These are phyloP conservation scores for Collybiopsis confluens DNA, from an alignment of 768 basidiomycete species.

Conservation along the genomic window DNA sequence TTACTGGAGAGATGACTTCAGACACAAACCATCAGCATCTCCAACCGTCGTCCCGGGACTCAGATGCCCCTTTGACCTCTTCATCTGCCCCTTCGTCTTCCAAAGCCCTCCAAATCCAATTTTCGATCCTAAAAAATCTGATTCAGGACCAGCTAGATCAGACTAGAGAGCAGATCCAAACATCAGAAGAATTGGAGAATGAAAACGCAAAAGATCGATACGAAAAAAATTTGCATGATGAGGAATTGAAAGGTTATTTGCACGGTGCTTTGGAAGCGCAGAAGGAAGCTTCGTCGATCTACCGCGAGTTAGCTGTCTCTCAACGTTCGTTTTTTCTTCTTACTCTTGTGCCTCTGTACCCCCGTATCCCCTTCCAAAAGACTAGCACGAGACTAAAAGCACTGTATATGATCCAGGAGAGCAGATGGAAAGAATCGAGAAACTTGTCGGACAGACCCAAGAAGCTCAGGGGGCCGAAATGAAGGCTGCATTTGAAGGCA, in stretches of 20 bases:
- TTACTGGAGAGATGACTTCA: background rate
- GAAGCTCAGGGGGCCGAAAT: background rate
- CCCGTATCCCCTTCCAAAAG: background rate
- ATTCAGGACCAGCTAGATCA: background rate
- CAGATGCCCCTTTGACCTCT: background rate
- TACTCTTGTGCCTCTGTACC: no score
- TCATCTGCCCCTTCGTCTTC: background rate
- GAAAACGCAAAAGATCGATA: background rate
- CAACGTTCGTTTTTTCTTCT: constrained; percentile 1
- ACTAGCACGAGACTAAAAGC: background rate
- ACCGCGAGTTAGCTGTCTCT: background rate
- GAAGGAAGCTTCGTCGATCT: background rate
- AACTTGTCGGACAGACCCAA: background rate
- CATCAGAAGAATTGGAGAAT: background rate
- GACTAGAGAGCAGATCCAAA: background rate
- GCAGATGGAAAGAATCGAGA: background rate
- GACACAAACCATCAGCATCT: background rate
- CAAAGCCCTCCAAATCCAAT: background rate
- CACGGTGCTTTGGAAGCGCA: background rate
- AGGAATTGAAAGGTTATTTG: background rate
- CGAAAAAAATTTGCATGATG: background rate
- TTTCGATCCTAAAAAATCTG: background rate
- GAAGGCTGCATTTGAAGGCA: background rate
- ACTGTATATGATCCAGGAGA: background rate
- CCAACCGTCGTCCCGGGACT: background rate